Conservation (phyloP, 169 alveolate species). For the Eimeria acervulina region DNA sequence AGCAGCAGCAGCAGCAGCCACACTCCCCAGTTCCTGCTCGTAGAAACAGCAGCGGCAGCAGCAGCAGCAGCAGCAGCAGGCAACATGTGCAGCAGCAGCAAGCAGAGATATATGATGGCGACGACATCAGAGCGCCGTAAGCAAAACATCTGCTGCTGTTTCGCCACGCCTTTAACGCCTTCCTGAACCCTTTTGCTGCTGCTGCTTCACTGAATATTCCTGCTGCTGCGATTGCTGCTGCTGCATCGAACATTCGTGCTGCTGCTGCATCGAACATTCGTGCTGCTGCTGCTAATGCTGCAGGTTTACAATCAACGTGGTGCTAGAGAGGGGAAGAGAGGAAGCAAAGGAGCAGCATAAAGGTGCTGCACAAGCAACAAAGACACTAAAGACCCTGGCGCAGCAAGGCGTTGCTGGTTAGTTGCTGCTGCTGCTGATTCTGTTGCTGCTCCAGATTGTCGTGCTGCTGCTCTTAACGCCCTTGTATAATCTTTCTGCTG, state of each 20-base stretch:
- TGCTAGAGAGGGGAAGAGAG: not conserved
- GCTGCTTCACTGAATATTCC: too few species aligned
- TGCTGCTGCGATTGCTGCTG: not conserved
- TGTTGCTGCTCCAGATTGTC: too few species aligned
- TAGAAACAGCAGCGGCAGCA: conserved; percentile 47
- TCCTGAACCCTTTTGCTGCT: too few species aligned
- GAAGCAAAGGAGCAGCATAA: not conserved
- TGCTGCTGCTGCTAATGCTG: conserved; percentile 21
- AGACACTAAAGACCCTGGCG: not conserved
- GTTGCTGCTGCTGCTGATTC: too few species aligned
- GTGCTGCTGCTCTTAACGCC: not conserved
- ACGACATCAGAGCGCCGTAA: not conserved
- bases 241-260: too few species aligned
- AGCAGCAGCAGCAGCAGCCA: conserved; percentile 9
- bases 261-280: too few species aligned
- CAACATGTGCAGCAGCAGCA: not conserved
- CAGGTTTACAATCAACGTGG: not conserved
- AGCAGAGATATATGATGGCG: not conserved
- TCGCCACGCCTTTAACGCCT: not conserved
- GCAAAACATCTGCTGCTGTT: not conserved
- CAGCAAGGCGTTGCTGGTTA: not conserved
- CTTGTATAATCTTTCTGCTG: not conserved
- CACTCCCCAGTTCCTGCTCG: too few species aligned
- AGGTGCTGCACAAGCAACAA: not conserved
- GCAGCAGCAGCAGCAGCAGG: conserved; percentile 40